Evolutionary conservation across 495 filamentous ascomycete genomes (phyloP), one percentile per base, ranked within the genome.

Genomic region (Physcia stellaris): DNA sequence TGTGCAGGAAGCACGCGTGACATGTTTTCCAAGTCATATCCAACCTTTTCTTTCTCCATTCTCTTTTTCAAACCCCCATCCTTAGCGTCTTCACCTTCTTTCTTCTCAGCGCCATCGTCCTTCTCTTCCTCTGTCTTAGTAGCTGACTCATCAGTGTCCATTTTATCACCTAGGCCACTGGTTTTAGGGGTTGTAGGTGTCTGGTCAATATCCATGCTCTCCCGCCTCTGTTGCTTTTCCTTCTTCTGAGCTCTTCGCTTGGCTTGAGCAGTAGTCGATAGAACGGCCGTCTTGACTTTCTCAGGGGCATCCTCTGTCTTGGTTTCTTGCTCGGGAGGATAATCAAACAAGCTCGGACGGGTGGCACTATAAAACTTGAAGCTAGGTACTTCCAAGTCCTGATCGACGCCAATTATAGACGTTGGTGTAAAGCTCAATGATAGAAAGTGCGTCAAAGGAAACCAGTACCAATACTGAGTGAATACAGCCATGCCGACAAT

Each of bases 391-490:
- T 94, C 86, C 3, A 99, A 70, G 51, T 94, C 83, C 54, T 88
- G 77, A 56, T 96, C 86, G 16, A 99, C 75, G 33, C 80, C 88
- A 41, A 95, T 94, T 50, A 99, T 83, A 1, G 87, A 81, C 6
- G 92, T 96, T 0, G 92, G 92, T 6, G 81, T 79, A 55, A 96
- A 95, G 53, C 81, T 85, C 43, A 96, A 68, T 0, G 86, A 88
- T 16, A 99, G 61, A 75, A 99, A 99, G 59, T 96, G 92, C 18
- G 90, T 94, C 48, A 95, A 76, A 33, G 92, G 92, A 75, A 99
- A 99, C 92, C 92, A 99, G 63, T 99, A 99, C 92, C 92, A 99
- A 64, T 99, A 99, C 58, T 99, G 92, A 5, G 85, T 90, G 64
- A 99, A 99, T 20, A 99, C 81, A 28, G 86, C 86, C 75, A 94